Evolutionary conservation across 2,329 filamentous ascomycete genomes (phyloP).

Genomic region (Escovopsis sp.): DNA sequence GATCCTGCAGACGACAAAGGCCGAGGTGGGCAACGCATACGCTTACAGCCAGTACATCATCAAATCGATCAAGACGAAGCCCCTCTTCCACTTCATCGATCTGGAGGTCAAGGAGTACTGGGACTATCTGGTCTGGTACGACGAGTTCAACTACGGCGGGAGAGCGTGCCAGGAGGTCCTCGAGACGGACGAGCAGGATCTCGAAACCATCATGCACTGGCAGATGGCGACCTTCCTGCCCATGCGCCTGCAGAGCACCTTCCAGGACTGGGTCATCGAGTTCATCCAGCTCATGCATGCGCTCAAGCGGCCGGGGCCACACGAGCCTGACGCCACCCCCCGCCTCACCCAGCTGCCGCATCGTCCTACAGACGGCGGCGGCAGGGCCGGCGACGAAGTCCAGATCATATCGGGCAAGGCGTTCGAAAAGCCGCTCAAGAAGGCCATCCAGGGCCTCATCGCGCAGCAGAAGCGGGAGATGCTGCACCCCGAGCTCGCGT

Average conservation of each 20-base stretch:
- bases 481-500: constrained; percentile 72
- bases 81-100: constrained; percentile 93
- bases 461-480: constrained; percentile 77
- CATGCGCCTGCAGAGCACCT: constrained; percentile 60
- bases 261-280: constrained; percentile 85
- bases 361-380: constrained; percentile 27
- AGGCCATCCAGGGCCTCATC: constrained; percentile 71
- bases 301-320: constrained; percentile 54
- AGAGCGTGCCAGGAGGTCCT: constrained; percentile 76
- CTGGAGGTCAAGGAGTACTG: constrained; percentile 97
- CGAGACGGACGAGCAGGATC: constrained; percentile 54
- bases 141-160: constrained; percentile 97
- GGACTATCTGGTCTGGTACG: constrained; percentile 98
- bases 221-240: constrained; percentile 88
- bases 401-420: constrained; percentile 60
- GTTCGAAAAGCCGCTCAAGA: constrained; percentile 82
- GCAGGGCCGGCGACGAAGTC: constrained; percentile 11
- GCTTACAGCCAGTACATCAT: constrained; percentile 96
- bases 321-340: constrained; percentile 35
- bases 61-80: constrained; percentile 91
- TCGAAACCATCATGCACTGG: constrained; percentile 97
- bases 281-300: constrained; percentile 91
- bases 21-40: constrained; percentile 90
- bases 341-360: constrained; percentile 48
- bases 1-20: constrained; percentile 88